Percentiles rank a stretch among this genome's conserved stretches.
Evolutionary conservation across 1,139 yeast genomes (phyloP).

Genomic region (Lodderomyces elongisporus): DNA sequence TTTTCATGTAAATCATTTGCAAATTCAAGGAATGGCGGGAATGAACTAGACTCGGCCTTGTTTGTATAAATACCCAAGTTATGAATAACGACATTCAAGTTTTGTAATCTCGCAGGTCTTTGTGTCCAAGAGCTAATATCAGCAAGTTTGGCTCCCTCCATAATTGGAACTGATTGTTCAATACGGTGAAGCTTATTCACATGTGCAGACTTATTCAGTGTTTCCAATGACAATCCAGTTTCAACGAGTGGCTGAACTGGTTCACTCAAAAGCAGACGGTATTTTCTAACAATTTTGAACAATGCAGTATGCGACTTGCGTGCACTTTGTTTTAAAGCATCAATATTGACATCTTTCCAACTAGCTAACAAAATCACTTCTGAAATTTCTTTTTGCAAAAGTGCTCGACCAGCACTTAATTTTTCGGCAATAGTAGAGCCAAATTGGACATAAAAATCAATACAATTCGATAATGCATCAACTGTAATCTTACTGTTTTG

Average conservation of each 20-base stretch:
- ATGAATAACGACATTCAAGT: slow-evolving; percentile 44
- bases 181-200: not conserved
- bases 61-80: slow-evolving; percentile 51
- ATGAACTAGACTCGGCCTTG: slow-evolving; percentile 27
- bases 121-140: slow-evolving; percentile 42
- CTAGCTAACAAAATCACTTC: slow-evolving; percentile 88
- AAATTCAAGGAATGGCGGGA: slow-evolving; percentile 44
- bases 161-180: slow-evolving; percentile 8
- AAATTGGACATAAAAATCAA: slow-evolving; percentile 67
- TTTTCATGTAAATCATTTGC: slow-evolving; percentile 53
- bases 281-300: slow-evolving; percentile 80
- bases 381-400: slow-evolving; percentile 69
- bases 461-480: slow-evolving; percentile 55
- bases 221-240: slow-evolving; percentile 41
- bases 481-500: slow-evolving; percentile 17
- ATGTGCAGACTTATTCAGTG: not conserved
- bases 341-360: slow-evolving; percentile 95
- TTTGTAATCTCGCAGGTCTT: slow-evolving; percentile 53
- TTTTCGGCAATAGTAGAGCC: slow-evolving; percentile 39
- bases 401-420: slow-evolving; percentile 43
- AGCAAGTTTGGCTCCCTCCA: slow-evolving; percentile 15
- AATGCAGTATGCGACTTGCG: slow-evolving; percentile 79
- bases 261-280: slow-evolving; percentile 56
- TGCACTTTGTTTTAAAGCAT: slow-evolving; percentile 91
- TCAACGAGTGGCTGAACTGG: slow-evolving; percentile 58